Percentiles rank a stretch among this genome's conserved stretches.
Conservation (phyloP, 176 grass and related monocot genomes). For the Aechmea fasciata region DNA sequence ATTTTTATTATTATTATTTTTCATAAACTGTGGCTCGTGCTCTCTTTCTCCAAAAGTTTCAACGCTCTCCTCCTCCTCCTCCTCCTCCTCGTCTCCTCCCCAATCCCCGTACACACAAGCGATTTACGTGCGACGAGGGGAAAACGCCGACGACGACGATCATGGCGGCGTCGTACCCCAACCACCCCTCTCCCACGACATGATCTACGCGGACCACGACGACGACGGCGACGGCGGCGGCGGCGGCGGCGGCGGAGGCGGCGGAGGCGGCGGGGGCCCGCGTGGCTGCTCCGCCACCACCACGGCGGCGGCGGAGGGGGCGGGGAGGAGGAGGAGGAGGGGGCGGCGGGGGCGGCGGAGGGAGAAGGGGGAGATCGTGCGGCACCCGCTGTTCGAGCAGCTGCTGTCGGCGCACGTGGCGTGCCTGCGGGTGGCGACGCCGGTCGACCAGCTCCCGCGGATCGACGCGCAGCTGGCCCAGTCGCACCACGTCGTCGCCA, state of each 20-base stretch:
- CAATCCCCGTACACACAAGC: no score
- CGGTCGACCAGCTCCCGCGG: slow-evolving; percentile 24
- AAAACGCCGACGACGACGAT: background rate
- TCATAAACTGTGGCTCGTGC: no score
- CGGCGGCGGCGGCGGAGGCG: background rate
- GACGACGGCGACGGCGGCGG: background rate
- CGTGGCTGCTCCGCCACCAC: background rate
- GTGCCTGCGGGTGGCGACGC: slow-evolving; percentile 22
- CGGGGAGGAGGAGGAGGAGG: background rate
- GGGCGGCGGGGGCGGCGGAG: background rate
- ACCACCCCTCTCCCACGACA: slow-evolving; percentile 3
- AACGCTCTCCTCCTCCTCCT: no score
- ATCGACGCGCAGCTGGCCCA: slow-evolving; percentile 24
- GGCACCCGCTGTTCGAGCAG: slow-evolving; percentile 27
- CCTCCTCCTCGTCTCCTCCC: no score
- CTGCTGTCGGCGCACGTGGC: slow-evolving; percentile 20
- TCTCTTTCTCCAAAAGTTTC: no score
- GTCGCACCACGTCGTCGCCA: slow-evolving; percentile 18
- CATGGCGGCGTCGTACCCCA: background rate
- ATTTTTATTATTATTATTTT: no score
- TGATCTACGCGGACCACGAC: background rate
- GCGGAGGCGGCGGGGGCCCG: background rate
- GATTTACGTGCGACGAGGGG: no score
- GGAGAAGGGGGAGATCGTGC: slow-evolving; percentile 11
- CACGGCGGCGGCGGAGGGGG: background rate